These are phyloP conservation scores for Pseudonitzschia delicatissima DNA, from an alignment of 108 stramenopile genomes.

Conservation along the genomic window DNA sequence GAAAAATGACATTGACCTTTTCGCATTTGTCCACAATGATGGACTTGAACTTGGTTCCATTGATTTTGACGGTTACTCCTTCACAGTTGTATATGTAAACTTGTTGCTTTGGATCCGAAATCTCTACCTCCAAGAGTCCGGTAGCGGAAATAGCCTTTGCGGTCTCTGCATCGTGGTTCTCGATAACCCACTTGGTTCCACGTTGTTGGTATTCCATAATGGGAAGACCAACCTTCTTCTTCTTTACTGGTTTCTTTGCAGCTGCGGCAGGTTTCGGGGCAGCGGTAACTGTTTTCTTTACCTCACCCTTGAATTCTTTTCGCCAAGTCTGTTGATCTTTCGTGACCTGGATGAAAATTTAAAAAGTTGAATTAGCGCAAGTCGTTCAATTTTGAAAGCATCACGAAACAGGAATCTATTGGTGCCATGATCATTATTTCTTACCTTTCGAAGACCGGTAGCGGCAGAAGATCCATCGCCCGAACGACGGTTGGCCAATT, in stretches of 20 bases:
- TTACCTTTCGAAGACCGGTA: slow-evolving; percentile 89
- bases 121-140: slow-evolving; percentile 77
- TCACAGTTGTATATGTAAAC: slow-evolving; percentile 88
- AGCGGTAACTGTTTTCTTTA: slow-evolving; percentile 17
- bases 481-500: slow-evolving; percentile 64
- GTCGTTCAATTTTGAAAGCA: neutral
- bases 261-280: slow-evolving; percentile 16
- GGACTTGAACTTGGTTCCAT: slow-evolving; percentile 89
- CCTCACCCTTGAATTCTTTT: slow-evolving; percentile 83
- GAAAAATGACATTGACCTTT: slow-evolving; percentile 83
- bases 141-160: slow-evolving; percentile 28
- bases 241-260: slow-evolving; percentile 29
- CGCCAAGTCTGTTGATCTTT: slow-evolving; percentile 96
- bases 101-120: slow-evolving; percentile 89
- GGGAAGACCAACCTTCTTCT: slow-evolving; percentile 73
- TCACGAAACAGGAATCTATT: neutral
- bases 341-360: slow-evolving; percentile 33
- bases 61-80: slow-evolving; percentile 85
- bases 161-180: slow-evolving; percentile 86
- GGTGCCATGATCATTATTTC: neutral
- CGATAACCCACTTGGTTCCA: slow-evolving; percentile 92
- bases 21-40: slow-evolving; percentile 86
- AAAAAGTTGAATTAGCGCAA: neutral
- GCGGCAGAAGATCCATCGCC: slow-evolving; percentile 82
- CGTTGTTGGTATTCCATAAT: slow-evolving; percentile 85